Percentiles rank a stretch among this genome's conserved stretches.
These are phyloP conservation scores for Bipolaris gigantea DNA, from an alignment of 2,329 filamentous ascomycete genomes.

Conservation along the genomic window DNA sequence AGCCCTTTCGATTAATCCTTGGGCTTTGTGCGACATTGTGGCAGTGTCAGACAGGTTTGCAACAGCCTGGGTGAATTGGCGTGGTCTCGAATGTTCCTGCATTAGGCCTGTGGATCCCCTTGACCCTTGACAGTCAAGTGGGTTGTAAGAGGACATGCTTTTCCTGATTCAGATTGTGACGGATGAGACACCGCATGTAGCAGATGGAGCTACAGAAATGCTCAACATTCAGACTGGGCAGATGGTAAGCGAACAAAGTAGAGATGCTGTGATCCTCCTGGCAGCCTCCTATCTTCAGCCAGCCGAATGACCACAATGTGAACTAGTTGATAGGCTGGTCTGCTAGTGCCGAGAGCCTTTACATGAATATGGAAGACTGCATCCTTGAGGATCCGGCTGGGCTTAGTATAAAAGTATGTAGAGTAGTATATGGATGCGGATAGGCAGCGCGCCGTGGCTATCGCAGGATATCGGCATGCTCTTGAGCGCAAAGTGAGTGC, in stretches of 20 bases:
- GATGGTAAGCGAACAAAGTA: not conserved
- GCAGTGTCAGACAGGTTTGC: not conserved
- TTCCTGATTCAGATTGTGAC: not conserved
- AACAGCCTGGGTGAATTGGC: not conserved
- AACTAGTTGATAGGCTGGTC: constrained; percentile 1
- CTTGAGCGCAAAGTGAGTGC: not conserved
- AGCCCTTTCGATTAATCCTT: not conserved
- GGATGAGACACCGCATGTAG: not conserved
- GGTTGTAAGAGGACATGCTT: not conserved
- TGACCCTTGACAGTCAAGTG: not conserved
- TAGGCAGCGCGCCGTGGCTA: not conserved
- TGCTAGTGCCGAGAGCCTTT: not conserved
- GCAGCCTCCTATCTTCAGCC: not conserved
- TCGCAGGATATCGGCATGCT: not conserved
- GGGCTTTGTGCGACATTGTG: not conserved
- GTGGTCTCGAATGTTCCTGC: constrained; percentile 10
- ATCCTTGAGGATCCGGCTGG: not conserved
- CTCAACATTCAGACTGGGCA: not conserved
- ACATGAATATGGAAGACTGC: not conserved
- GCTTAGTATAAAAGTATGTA: not conserved
- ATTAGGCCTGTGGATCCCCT: constrained; percentile 1
- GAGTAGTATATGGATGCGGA: too few relatives aligned
- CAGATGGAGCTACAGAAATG: not conserved
- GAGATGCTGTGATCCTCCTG: not conserved
- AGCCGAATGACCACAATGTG: not conserved